phyloP scores from a whole-genome alignment of 805 yeast species.

The Diddensiella santjacobensis region DNA sequence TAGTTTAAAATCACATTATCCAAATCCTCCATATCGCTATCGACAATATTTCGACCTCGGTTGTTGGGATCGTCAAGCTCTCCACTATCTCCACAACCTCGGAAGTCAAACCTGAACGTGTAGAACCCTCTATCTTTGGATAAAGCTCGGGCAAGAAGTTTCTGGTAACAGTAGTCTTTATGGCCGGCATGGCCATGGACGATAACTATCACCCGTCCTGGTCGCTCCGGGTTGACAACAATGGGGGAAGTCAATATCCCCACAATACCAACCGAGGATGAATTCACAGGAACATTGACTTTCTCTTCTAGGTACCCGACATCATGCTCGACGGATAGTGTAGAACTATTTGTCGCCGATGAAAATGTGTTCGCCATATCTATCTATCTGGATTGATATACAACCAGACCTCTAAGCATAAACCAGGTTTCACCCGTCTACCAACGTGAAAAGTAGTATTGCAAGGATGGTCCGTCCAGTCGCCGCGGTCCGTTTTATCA shows the following conservation, averaged over 20 bases:
- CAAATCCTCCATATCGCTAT: conserved; percentile 62
- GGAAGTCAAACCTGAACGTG: conserved; percentile 75
- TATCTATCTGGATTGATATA: too few relatives aligned
- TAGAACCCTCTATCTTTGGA: conserved; percentile 58
- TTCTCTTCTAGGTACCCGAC: conserved; percentile 5
- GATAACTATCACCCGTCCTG: conserved; percentile 47
- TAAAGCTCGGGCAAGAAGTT: conserved; percentile 54
- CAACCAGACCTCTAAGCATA: too few relatives aligned
- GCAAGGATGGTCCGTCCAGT: too few relatives aligned
- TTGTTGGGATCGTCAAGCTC: conserved; percentile 37
- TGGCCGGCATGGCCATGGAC: conserved; percentile 89
- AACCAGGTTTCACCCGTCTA: too few relatives aligned
- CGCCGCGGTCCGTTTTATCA: too few relatives aligned
- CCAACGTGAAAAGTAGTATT: too few relatives aligned
- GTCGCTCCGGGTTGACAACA: conserved; percentile 10
- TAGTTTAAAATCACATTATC: conserved; percentile 36
- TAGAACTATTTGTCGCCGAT: too few relatives aligned
- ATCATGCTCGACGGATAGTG: too few relatives aligned
- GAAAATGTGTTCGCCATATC: too few relatives aligned
- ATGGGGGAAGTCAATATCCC: conserved; percentile 19
- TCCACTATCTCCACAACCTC: conserved; percentile 79
- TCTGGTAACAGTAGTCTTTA: conserved; percentile 72
- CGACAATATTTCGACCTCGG: conserved; percentile 35
- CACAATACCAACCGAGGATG: conserved; percentile 4
- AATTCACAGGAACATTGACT: conserved; percentile 1